A percentile compares a stretch with the other conserved stretches of the same genome.
These are phyloP conservation scores for Neospermospora avenae DNA, from an alignment of 2,329 filamentous ascomycete genomes.

Conservation along the genomic window DNA sequence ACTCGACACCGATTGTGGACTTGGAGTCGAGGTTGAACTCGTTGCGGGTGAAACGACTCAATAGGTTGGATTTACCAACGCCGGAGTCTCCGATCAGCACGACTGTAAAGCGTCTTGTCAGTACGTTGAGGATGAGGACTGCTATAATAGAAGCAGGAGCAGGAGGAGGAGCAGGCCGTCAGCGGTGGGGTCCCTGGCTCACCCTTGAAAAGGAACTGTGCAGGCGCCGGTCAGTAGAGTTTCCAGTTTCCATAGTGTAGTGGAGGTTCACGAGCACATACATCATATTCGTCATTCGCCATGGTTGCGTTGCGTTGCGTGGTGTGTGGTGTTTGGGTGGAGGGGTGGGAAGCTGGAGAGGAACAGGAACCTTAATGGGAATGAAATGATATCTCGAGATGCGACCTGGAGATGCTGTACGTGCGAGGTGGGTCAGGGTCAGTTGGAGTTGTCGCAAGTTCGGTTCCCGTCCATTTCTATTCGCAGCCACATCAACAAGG, in stretches of 20 bases:
- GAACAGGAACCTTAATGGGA: slow-evolving; percentile 3
- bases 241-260: no score
- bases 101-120: slow-evolving; percentile 53
- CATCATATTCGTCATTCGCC: slow-evolving; percentile 99
- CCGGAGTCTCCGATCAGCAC: slow-evolving; percentile 99
- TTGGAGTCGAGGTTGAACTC: slow-evolving; percentile 99
- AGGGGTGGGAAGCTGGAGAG: slow-evolving; percentile 3
- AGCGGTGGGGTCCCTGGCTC: slow-evolving; percentile 33
- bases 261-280: slow-evolving; percentile 63
- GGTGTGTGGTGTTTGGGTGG: not conserved
- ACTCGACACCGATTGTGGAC: slow-evolving; percentile 99
- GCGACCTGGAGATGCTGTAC: not conserved
- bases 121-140: slow-evolving; percentile 21
- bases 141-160: not conserved
- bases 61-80: slow-evolving; percentile 99
- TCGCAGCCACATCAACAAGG: slow-evolving; percentile 8
- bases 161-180: slow-evolving; percentile 26
- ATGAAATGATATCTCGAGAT: slow-evolving; percentile 5
- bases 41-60: slow-evolving; percentile 99
- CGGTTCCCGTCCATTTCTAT: no score
- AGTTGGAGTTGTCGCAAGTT: slow-evolving; percentile 19
- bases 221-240: slow-evolving; percentile 36
- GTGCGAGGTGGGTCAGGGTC: not conserved
- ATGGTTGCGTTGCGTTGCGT: slow-evolving; percentile 53
- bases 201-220: slow-evolving; percentile 99